phyloP scores from a whole-genome alignment of 202 grass and related monocot genomes.

The Schoenoplectus tabernaemontani region DNA sequence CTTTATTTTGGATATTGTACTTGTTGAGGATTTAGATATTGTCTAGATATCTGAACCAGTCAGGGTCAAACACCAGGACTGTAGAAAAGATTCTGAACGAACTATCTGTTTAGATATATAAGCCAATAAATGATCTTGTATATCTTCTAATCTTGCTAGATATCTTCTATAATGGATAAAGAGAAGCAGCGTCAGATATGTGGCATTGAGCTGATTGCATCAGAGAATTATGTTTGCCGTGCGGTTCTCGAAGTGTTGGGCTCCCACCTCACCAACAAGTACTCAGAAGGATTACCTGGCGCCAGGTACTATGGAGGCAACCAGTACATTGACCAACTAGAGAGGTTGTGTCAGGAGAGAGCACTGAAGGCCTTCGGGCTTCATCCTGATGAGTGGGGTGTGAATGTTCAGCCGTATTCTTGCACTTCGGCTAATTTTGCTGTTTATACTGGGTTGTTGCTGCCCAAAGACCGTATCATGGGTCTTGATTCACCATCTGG shows the following conservation, averaged over 20 bases:
- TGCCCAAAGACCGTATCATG: slow-evolving; percentile 47
- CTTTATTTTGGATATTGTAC: not conserved
- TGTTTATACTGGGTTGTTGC: slow-evolving; percentile 39
- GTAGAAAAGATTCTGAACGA: not conserved
- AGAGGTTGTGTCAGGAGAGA: slow-evolving; percentile 31
- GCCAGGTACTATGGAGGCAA: slow-evolving; percentile 43
- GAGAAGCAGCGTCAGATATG: slow-evolving; percentile 41
- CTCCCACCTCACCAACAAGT: slow-evolving; percentile 44
- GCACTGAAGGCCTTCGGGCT: slow-evolving; percentile 36
- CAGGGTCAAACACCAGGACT: not conserved
- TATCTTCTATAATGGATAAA: slow-evolving; percentile 40
- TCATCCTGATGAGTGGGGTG: slow-evolving; percentile 35
- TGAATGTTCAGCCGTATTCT: slow-evolving; percentile 47
- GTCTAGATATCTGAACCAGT: not conserved
- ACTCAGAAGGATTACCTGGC: slow-evolving; percentile 40
- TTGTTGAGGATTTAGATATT: not conserved
- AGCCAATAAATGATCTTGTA: not conserved
- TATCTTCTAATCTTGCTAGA: not conserved
- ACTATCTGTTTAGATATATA: not conserved
- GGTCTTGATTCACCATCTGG: slow-evolving; percentile 47
- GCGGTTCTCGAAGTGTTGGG: slow-evolving; percentile 43
- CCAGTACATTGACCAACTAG: slow-evolving; percentile 42
- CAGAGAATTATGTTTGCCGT: slow-evolving; percentile 45
- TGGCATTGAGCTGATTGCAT: slow-evolving; percentile 46
- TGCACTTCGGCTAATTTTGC: slow-evolving; percentile 49